Percentiles rank a stretch among this genome's conserved stretches.
Conservation (phyloP, 345 rosid genomes). For the Eutrema japonicum region DNA sequence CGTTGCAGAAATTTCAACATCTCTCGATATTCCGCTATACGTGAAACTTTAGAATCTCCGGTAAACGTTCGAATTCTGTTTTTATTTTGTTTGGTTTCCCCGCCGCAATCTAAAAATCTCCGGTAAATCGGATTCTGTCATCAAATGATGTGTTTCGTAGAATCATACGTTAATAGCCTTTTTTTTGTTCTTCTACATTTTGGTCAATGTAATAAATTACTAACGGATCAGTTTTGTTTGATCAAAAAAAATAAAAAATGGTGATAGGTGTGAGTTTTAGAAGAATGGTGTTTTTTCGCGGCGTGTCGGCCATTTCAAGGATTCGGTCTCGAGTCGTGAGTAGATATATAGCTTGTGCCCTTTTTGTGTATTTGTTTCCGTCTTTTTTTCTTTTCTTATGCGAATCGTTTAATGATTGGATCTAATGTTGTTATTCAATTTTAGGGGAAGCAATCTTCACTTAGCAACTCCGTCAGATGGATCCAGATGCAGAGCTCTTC, state of each 20-base stretch:
- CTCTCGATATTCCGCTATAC: not conserved
- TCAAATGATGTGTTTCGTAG: no score
- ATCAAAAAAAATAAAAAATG: not conserved
- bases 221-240: constrained; percentile 4
- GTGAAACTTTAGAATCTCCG: constrained; percentile 19
- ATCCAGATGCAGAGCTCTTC: constrained; percentile 75
- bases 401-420: constrained; percentile 5
- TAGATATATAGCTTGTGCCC: constrained; percentile 4
- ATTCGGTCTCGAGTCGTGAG: constrained; percentile 67
- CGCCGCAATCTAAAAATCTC: not conserved
- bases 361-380: not conserved
- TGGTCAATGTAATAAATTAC: no score
- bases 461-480: constrained; percentile 72
- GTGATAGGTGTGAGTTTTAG: constrained; percentile 30
- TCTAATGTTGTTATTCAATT: not conserved
- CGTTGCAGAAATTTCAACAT: constrained; percentile 9
- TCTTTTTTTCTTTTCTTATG: not conserved
- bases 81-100: constrained; percentile 1
- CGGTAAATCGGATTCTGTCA: no score
- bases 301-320: constrained; percentile 60
- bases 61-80: not conserved
- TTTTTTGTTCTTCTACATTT: no score
- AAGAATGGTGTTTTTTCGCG: constrained; percentile 64
- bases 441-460: constrained; percentile 57
- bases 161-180: no score